These are phyloP conservation scores for Quillaja saponaria DNA, from an alignment of 306 rosid species.

Conservation along the genomic window DNA sequence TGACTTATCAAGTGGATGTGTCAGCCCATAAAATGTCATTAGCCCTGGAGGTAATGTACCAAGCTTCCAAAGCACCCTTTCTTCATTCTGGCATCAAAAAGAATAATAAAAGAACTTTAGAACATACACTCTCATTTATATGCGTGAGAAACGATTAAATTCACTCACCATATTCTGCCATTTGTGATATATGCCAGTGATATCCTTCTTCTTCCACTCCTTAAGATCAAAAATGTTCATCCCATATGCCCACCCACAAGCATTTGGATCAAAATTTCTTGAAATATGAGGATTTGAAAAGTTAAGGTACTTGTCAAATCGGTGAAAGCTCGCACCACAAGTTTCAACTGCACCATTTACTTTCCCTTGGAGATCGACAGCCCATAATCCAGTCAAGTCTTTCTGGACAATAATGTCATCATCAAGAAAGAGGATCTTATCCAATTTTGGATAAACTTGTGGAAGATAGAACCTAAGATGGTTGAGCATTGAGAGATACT, in stretches of 20 bases:
- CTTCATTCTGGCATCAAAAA: constrained; percentile 71
- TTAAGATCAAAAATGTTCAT: constrained; percentile 92
- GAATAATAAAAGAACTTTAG: too few species aligned
- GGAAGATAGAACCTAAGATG: constrained; percentile 97
- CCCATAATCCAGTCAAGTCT: constrained; percentile 87
- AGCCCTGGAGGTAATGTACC: constrained; percentile 96
- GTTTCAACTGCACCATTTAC: constrained; percentile 99
- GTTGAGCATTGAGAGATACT: constrained; percentile 97
- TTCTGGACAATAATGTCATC: constrained; percentile 98
- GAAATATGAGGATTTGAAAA: constrained; percentile 86
- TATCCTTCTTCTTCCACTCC: constrained; percentile 87
- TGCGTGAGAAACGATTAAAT: constrained; percentile 13
- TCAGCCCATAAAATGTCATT: constrained; percentile 88
- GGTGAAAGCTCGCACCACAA: constrained; percentile 88
- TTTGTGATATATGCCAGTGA: constrained; percentile 93
- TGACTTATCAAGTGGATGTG: constrained; percentile 73
- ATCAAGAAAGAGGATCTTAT: constrained; percentile 89
- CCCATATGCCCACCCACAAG: constrained; percentile 98
- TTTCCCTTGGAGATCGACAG: constrained; percentile 74
- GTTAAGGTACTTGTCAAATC: constrained; percentile 93
- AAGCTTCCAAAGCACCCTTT: constrained; percentile 87
- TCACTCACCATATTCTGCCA: constrained; percentile 97
- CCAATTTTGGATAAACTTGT: constrained; percentile 85
- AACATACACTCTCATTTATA: not conserved
- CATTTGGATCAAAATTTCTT: constrained; percentile 83